Base-by-base conservation (phyloP, 1,139 yeast species). In the Hemisphaericaspora xylofermentans region DNA sequence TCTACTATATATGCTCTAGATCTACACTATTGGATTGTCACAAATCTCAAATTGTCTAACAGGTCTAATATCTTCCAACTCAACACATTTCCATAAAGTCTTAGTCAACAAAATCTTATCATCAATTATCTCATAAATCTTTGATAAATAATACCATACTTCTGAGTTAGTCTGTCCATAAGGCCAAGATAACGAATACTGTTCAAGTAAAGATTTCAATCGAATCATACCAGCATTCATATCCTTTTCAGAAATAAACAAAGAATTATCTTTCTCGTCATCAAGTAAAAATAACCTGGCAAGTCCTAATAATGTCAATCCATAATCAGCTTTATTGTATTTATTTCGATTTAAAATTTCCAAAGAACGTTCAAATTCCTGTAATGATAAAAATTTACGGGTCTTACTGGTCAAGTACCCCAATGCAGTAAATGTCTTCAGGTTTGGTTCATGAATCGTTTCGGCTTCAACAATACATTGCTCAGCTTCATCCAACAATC, bases 381-480 rank as follows among this genome's bases (percentile, higher is more conserved):
- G 77, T 42, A 84, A 62, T 3, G 95, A 82, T 45, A 74, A 64
- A 46, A 69, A 64, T 56, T 72, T 61, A 35, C 70, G 53, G 25
- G 60, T 47, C 47, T 58, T 61, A 28, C 70, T 64, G 16, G 74
- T 68, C 45, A 79, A 66, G 44, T 75, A 60, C 10, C 91, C 84
- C 47, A 81, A 60, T 52, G 78, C 68, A 35, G 80, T 68, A 53
- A 67, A 77, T 7, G 86, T 77, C 49, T 76, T 69, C 43, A 73
- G 63, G 30, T 74, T 76, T n/a, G 79, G 78, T 29, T 72, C 72
- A 42, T 60, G 67, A 14, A 71, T 63, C 1, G 71, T 63, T 47
- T 79, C 86, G 0, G 95, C 88, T 57, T 88, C 96, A 7, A 74
- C 72, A 6, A 88, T 72, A 39, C 95, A 86, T 47, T 79, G 82